Conservation (phyloP, 352 stramenopile genomes). For the Phytophthora ramorum region DNA sequence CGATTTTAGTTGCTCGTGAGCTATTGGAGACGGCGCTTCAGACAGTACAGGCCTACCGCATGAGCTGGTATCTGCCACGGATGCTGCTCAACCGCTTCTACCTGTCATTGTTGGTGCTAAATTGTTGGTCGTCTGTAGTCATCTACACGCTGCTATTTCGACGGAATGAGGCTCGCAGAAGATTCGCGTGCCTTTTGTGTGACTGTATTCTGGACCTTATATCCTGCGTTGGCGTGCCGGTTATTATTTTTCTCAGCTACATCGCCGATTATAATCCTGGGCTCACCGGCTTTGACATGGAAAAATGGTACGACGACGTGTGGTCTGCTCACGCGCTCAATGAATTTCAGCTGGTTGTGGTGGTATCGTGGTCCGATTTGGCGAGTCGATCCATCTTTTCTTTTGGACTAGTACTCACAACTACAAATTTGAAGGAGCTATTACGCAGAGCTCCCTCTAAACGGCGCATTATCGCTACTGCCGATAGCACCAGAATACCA, state of each 20-base stretch:
- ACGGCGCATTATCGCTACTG: background rate
- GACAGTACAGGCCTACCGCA: slow-evolving; percentile 41
- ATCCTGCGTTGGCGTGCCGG: slow-evolving; percentile 31
- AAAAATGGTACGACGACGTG: slow-evolving; percentile 40
- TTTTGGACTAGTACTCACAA: slow-evolving; percentile 12
- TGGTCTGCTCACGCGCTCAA: slow-evolving; percentile 32
- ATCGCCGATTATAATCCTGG: slow-evolving; percentile 24
- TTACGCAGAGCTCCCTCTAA: slow-evolving; percentile 4
- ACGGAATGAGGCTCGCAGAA: slow-evolving; percentile 18
- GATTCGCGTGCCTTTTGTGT: slow-evolving; percentile 39
- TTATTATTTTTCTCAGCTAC: slow-evolving; percentile 32
- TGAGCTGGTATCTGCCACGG: slow-evolving; percentile 35
- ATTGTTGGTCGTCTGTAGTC: slow-evolving; percentile 36
- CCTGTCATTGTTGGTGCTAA: slow-evolving; percentile 27
- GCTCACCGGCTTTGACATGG: slow-evolving; percentile 20
- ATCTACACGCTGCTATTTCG: slow-evolving; percentile 25
- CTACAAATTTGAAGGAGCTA: slow-evolving; percentile 17
- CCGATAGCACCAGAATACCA: background rate
- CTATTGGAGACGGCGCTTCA: slow-evolving; percentile 38
- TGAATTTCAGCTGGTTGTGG: slow-evolving; percentile 42
- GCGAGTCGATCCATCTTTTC: slow-evolving; percentile 29
- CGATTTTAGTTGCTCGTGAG: slow-evolving; percentile 25
- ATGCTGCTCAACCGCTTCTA: slow-evolving; percentile 36
- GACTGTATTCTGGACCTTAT: slow-evolving; percentile 43
- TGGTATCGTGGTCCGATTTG: slow-evolving; percentile 39